These are phyloP conservation scores for Zymoseptoria tritici DNA, from an alignment of 2,329 filamentous ascomycete genomes.

Conservation along the genomic window DNA sequence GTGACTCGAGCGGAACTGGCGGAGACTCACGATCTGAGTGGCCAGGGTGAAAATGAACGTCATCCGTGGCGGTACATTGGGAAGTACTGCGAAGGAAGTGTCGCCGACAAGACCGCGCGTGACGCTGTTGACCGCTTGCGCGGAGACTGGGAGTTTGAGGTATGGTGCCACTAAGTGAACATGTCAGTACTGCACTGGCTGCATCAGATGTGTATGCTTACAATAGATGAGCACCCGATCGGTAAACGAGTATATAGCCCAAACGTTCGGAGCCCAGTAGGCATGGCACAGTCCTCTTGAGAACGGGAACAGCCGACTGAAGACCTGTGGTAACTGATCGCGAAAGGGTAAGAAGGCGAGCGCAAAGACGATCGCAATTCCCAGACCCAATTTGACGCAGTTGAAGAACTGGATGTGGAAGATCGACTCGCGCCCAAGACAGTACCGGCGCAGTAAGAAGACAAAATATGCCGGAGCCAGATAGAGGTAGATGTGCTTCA, in stretches of 20 bases:
- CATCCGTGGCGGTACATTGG: constrained; percentile 69
- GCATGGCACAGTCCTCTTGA: constrained; percentile 90
- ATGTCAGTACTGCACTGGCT: constrained; percentile 29
- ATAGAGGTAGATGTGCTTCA: constrained; percentile 98
- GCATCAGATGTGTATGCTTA: constrained; percentile 39
- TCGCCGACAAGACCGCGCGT: constrained; percentile 91
- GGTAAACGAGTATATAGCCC: constrained; percentile 90
- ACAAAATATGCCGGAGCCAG: constrained; percentile 93
- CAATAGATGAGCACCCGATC: constrained; percentile 76
- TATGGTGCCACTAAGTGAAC: constrained; percentile 70
- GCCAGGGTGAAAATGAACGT: constrained; percentile 79
- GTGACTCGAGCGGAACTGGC: not conserved
- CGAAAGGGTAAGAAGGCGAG: constrained; percentile 89
- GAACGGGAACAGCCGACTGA: constrained; percentile 85
- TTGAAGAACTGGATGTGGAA: constrained; percentile 72
- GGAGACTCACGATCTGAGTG: constrained; percentile 58
- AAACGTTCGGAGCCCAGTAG: constrained; percentile 96
- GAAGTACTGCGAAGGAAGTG: constrained; percentile 86
- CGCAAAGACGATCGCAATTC: constrained; percentile 64
- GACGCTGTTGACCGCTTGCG: constrained; percentile 73
- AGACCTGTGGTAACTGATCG: constrained; percentile 75
- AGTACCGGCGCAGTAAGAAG: constrained; percentile 82
- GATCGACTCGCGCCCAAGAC: constrained; percentile 67
- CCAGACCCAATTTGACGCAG: constrained; percentile 70
- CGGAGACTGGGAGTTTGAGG: constrained; percentile 65